Evolutionary conservation across 2,329 filamentous ascomycete species (phyloP).

Genomic region (Cordyceps farinosa): DNA sequence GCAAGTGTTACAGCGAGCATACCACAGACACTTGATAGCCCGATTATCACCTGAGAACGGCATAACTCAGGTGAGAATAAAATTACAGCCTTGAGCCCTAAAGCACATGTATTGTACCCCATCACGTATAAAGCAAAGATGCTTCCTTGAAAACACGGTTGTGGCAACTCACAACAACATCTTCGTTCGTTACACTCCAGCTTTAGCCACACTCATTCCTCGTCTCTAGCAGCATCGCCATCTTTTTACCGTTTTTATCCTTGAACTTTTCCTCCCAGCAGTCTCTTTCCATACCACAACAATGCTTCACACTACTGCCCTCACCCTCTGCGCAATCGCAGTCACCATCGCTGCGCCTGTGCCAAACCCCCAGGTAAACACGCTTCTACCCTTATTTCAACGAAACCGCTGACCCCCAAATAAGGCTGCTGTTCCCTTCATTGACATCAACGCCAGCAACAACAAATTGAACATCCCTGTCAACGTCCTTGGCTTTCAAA

Average conservation of each 20-base stretch:
- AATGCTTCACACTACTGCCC: neutral
- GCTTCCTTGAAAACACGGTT: neutral
- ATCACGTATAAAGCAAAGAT: neutral
- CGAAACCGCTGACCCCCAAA: neutral
- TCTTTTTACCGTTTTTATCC: neutral
- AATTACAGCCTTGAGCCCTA: no score
- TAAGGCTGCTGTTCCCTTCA: neutral
- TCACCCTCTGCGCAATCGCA: neutral
- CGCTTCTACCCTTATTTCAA: neutral
- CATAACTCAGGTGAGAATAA: neutral
- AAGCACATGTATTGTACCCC: neutral
- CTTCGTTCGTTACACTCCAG: neutral
- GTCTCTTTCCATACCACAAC: no score
- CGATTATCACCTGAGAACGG: neutral
- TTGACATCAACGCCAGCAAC: conserved; percentile 4
- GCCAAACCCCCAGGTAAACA: neutral
- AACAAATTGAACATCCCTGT: neutral
- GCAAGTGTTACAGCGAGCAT: neutral
- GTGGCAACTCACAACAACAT: neutral
- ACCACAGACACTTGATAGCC: neutral
- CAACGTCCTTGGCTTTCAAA: conserved; percentile 7
- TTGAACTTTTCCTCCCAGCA: no score
- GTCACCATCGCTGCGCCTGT: neutral
- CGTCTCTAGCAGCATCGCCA: neutral
- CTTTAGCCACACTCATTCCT: neutral